Evolutionary conservation across 257 asterid genomes (phyloP).

Genomic region (Ophiorrhiza pumila): DNA sequence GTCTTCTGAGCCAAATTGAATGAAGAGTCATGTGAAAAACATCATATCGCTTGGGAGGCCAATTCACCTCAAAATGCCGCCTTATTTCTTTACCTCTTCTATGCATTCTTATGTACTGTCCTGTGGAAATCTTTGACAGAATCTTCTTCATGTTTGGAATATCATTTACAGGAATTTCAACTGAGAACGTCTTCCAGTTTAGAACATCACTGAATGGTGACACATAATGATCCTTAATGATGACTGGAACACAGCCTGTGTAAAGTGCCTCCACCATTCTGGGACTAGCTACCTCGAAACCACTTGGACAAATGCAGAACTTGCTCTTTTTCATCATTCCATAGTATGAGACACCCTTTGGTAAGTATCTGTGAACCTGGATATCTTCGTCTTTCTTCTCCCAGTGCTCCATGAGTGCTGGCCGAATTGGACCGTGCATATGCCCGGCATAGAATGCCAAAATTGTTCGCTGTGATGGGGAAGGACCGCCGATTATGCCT

Average conservation of each 20-base stretch:
- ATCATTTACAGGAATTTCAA: conserved; percentile 49
- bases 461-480: conserved; percentile 29
- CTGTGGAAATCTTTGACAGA: conserved; percentile 35
- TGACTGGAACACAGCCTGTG: conserved; percentile 73
- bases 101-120: conserved; percentile 49
- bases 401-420: conserved; percentile 70
- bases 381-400: conserved; percentile 66
- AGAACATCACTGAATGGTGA: conserved; percentile 73
- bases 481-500: conserved; percentile 35
- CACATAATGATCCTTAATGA: conserved; percentile 66
- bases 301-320: conserved; percentile 85
- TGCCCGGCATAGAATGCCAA: conserved; percentile 51
- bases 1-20: conserved; percentile 49
- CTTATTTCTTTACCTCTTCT: conserved; percentile 40
- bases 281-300: conserved; percentile 90
- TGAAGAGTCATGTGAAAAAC: conserved; percentile 57
- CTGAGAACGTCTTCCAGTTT: conserved; percentile 67
- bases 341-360: conserved; percentile 55
- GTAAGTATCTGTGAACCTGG: conserved; percentile 54
- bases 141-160: conserved; percentile 61
- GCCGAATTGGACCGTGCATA: conserved; percentile 83
- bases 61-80: conserved; percentile 43
- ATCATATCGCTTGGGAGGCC: conserved; percentile 40
- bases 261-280: conserved; percentile 83
- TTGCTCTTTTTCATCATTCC: conserved; percentile 68